Percentiles rank a stretch among this genome's conserved stretches.
These are phyloP conservation scores for Lecanicillium sp. DNA, from an alignment of 2,329 filamentous ascomycete genomes.

Conservation along the genomic window DNA sequence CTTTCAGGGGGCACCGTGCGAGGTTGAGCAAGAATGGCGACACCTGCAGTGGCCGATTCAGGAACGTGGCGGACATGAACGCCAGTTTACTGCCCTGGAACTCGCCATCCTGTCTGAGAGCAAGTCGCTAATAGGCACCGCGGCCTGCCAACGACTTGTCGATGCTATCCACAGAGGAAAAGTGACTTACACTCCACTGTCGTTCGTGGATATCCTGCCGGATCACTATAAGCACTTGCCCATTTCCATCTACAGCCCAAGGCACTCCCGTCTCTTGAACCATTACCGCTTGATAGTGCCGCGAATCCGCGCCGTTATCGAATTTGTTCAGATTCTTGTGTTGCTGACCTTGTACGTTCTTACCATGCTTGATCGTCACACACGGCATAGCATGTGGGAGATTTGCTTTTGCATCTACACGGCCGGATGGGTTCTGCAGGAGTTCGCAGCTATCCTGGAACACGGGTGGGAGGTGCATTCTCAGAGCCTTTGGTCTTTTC, in stretches of 20 bases:
- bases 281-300: slow-evolving; percentile 69
- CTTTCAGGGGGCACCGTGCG: slow-evolving; percentile 60
- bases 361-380: slow-evolving; percentile 55
- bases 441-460: slow-evolving; percentile 59
- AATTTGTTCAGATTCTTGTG: slow-evolving; percentile 59
- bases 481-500: slow-evolving; percentile 69
- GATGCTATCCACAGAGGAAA: slow-evolving; percentile 63
- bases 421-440: slow-evolving; percentile 62
- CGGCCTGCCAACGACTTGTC: slow-evolving; percentile 63
- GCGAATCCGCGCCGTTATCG: slow-evolving; percentile 58
- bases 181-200: slow-evolving; percentile 63
- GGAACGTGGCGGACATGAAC: slow-evolving; percentile 34
- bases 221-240: slow-evolving; percentile 68
- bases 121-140: slow-evolving; percentile 59
- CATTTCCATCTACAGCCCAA: slow-evolving; percentile 63
- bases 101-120: slow-evolving; percentile 67
- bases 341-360: slow-evolving; percentile 57
- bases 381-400: slow-evolving; percentile 45
- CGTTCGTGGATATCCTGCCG: slow-evolving; percentile 66
- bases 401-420: slow-evolving; percentile 58
- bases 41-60: slow-evolving; percentile 35
- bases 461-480: slow-evolving; percentile 64
- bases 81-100: slow-evolving; percentile 63
- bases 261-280: slow-evolving; percentile 59
- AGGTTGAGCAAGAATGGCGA: slow-evolving; percentile 46